Base-by-base conservation (phyloP, 1,284 basidiomycete genomes). In the Cystobasidiaceae sp. region DNA sequence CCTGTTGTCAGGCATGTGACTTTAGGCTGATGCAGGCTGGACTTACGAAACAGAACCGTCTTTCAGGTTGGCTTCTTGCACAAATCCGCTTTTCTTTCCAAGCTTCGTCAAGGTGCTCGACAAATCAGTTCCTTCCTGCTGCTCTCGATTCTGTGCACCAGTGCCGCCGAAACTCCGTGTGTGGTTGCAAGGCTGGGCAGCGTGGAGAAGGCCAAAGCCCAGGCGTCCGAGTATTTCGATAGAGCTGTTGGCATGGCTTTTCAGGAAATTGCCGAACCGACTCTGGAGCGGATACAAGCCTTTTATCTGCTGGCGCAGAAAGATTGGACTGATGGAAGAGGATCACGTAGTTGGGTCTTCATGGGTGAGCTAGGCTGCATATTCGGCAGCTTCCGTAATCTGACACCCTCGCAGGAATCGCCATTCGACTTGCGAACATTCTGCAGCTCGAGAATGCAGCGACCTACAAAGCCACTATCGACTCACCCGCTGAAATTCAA, bases 71-170 rank as follows among this genome's bases (percentile, higher is more conserved):
- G 46, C 7, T 49, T 49, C n/a, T 25, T 49, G 8, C 46, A 49
- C 27, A 49, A 49, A 25, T 17, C 17, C 21, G 21, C 46, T 25
- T 49, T 49, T 30, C 21, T 49, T 17, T 49, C 46, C n/a, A 49
- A 49, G 21, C 27, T 49, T 30, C 46, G 46, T 9, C 46, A 49
- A 49, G 27, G 30, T n/a, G 30, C 17, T 17, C 17, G 17, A 28
- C 46, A 49, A 25, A 49, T 49, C 46, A 49, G 46, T 49, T 28
- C 30, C 46, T 49, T 49, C 46, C 46, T 49, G 25, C 46, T 49
- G 17, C 25, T 49, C 9, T 8, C 46, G 17, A 49, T 49, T n/a
- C 46, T 49, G 17, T 21, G 23, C 5, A 49, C 46, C 17, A 27
- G 23, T 15, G 46, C 46, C 4, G 46, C 46, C 7, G 46, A 49